Evolutionary conservation across 208 protist genomes (phyloP), one percentile per base, ranked within the genome.

Genomic region (Leptomonas pyrrhocoris): DNA sequence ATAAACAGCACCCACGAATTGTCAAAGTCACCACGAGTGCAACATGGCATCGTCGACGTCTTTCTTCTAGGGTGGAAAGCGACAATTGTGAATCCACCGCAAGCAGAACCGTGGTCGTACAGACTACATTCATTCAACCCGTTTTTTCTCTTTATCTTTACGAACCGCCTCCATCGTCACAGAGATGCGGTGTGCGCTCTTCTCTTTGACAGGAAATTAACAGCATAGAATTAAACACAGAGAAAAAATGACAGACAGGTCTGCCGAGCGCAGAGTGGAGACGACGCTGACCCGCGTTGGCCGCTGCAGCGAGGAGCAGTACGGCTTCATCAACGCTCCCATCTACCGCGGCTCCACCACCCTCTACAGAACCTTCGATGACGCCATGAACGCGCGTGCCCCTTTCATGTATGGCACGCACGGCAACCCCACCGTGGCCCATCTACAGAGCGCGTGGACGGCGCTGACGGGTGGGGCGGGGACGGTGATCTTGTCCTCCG

Each of bases 271-370:
- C 55, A 6, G 55, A 7, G 45, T 77, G 7, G 58, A 77, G 45
- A 77, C 77, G 36, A 53, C 38, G 55, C 45, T 81, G 40, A 68
- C 63, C 25, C 60, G 45, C 36, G 40, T 71, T 25, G 69, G 66
- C n/a, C 68, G 69, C 28, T 51, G 74, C 57, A 43, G 50, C 31
- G 68, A 64, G 0, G 59, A 71, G 36, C 70, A 81, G 60, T 9
- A 23, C 25, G 56, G 66, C 49, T 77, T 77, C 54, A 40, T 81
- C 49, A 77, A 77, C 43, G 31, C 60, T 27, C 65, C 65, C 19
- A 63, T 77, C 51, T 77, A 76, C 31, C 65, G 77, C 23, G 70
- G 65, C 65, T 81, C 77, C 43, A 77, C 77, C 15, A 67, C 53
- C 18, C 45, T 77, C 38, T 68, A 71, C 54, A 66, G 66, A 28